Evolutionary conservation across 768 basidiomycete genomes (phyloP).

Genomic region (Suillus clintonianus): DNA sequence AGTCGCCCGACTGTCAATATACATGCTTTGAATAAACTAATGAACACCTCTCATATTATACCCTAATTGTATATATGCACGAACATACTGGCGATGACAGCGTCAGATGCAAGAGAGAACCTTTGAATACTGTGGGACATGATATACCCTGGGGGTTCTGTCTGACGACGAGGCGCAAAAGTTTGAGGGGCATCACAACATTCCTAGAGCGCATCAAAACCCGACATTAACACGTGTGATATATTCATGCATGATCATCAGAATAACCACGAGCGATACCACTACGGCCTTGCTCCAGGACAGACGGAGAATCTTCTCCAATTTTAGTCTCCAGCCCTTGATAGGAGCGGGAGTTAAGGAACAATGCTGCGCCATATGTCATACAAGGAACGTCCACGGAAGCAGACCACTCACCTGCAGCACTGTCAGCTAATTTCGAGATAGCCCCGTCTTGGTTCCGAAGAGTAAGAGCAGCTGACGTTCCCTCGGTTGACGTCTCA

Average conservation of each 20-base stretch:
- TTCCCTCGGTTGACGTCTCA: conserved; percentile 16
- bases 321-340: conserved; percentile 77
- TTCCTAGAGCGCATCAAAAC: background rate
- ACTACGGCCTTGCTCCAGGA: conserved; percentile 85
- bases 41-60: background rate
- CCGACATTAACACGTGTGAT: background rate
- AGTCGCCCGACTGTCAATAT: background rate
- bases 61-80: too few relatives aligned
- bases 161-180: background rate
- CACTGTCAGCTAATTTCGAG: conserved; percentile 58
- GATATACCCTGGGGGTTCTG: background rate
- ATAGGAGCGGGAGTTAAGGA: conserved; percentile 74
- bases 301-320: conserved; percentile 77
- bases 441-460: conserved; percentile 68
- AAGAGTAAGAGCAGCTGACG: conserved; percentile 50
- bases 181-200: background rate
- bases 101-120: too few relatives aligned
- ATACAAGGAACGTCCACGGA: conserved; percentile 4
- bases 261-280: conserved; percentile 90
- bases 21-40: background rate
- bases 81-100: too few relatives aligned
- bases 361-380: conserved; percentile 50
- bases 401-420: conserved; percentile 57
- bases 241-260: conserved; percentile 40
- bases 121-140: too few relatives aligned